phyloP scores from a whole-genome alignment of 2,329 filamentous ascomycete species.

The Talaromyces sp. region DNA sequence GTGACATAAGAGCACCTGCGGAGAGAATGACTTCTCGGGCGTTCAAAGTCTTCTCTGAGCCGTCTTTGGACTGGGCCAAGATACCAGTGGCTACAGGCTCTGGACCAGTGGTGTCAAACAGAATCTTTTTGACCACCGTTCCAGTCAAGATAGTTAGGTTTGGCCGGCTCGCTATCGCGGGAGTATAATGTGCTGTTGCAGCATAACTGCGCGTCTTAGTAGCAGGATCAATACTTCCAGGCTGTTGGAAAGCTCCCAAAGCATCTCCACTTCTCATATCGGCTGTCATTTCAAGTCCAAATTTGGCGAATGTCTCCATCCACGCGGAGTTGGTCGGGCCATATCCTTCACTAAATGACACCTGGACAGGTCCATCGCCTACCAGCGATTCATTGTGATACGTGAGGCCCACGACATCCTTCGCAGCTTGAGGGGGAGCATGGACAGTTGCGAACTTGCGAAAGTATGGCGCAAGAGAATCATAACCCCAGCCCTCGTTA shows the following conservation, averaged over 20 bases:
- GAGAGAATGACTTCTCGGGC: conserved; percentile 58
- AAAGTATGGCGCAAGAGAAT: conserved; percentile 17
- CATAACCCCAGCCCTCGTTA: conserved; percentile 26
- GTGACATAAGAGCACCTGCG: conserved; percentile 58
- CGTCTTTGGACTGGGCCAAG: conserved; percentile 42
- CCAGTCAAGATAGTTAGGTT: conserved; percentile 51
- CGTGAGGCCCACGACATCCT: conserved; percentile 10
- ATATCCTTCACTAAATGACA: conserved; percentile 16
- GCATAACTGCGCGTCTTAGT: conserved; percentile 43
- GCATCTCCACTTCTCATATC: conserved; percentile 40
- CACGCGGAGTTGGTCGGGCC: conserved; percentile 19
- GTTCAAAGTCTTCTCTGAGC: conserved; percentile 34
- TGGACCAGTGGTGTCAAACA: conserved; percentile 22
- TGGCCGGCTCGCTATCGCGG: conserved; percentile 33
- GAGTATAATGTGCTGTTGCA: conserved; percentile 39
- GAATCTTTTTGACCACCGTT: conserved; percentile 42
- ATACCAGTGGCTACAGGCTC: conserved; percentile 36
- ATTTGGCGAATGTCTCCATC: conserved; percentile 18
- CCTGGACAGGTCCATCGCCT: conserved; percentile 19
- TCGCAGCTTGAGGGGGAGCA: neutral
- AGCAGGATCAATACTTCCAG: conserved; percentile 34
- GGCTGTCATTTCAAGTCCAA: conserved; percentile 18
- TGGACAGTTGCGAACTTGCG: conserved; percentile 16
- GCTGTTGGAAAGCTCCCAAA: conserved; percentile 40
- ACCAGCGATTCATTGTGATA: conserved; percentile 11